Conservation (phyloP, 352 stramenopile genomes). For the Pythium grandisporangium region DNA sequence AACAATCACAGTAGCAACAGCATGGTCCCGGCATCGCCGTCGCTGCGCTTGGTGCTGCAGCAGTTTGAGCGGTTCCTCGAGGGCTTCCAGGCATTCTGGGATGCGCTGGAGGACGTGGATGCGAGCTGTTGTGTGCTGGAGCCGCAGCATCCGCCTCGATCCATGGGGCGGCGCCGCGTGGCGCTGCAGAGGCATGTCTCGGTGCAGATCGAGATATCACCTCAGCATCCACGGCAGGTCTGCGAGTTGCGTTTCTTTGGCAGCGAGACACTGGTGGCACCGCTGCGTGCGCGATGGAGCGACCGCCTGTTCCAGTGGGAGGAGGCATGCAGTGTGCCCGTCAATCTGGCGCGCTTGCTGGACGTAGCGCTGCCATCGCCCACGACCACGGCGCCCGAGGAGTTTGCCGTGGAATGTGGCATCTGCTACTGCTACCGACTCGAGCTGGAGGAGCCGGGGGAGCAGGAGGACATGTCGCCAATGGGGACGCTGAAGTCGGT, state of each 20-base stretch:
- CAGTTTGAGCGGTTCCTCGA: conserved; percentile 51
- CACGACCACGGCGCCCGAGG: conserved; percentile 28
- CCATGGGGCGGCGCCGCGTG: conserved; percentile 47
- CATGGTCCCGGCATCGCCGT: not conserved
- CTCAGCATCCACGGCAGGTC: conserved; percentile 23
- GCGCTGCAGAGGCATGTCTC: conserved; percentile 62
- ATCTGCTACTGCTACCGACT: conserved; percentile 86
- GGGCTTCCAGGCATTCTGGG: conserved; percentile 72
- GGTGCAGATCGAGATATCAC: conserved; percentile 61
- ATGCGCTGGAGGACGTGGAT: conserved; percentile 69
- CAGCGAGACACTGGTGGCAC: conserved; percentile 38
- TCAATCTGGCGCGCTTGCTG: conserved; percentile 63
- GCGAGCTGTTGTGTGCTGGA: conserved; percentile 66
- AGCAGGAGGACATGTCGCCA: no score
- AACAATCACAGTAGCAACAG: no score
- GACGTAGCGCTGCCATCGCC: conserved; percentile 54
- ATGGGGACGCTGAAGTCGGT: no score
- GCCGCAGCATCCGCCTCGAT: conserved; percentile 52
- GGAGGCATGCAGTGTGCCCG: conserved; percentile 28
- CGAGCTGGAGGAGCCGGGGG: conserved; percentile 14
- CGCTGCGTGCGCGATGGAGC: conserved; percentile 50
- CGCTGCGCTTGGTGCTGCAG: conserved; percentile 14
- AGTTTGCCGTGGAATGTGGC: conserved; percentile 80
- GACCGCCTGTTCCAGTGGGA: conserved; percentile 50
- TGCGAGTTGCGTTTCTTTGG: conserved; percentile 74